These are phyloP conservation scores for Lodderomyces parapsilosis DNA, from an alignment of 1,139 yeast genomes.

Conservation along the genomic window DNA sequence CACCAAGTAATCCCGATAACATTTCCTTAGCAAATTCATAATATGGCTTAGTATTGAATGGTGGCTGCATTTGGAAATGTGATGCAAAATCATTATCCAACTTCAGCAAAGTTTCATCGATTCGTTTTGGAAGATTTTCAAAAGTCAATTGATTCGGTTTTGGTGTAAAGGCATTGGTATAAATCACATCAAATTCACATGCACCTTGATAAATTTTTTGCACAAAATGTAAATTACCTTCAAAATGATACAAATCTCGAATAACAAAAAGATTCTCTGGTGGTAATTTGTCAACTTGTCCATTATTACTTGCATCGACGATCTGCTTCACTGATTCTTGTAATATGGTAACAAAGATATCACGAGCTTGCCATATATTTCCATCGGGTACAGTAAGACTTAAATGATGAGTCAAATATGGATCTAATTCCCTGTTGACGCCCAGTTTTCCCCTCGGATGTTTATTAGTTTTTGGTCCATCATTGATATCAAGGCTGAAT, in stretches of 20 bases:
- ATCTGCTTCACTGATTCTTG: slow-evolving; percentile 65
- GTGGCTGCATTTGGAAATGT: slow-evolving; percentile 54
- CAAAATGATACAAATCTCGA: slow-evolving; percentile 58
- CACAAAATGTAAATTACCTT: slow-evolving; percentile 76
- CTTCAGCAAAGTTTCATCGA: slow-evolving; percentile 33
- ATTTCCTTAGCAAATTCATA: slow-evolving; percentile 70
- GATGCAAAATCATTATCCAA: slow-evolving; percentile 57
- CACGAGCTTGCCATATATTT: slow-evolving; percentile 77
- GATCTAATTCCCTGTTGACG: slow-evolving; percentile 41
- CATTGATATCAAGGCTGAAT: slow-evolving; percentile 51
- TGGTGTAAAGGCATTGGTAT: slow-evolving; percentile 47
- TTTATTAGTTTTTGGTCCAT: slow-evolving; percentile 44
- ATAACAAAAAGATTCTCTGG: slow-evolving; percentile 54
- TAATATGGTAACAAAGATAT: slow-evolving; percentile 66
- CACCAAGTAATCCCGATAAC: slow-evolving; percentile 83
- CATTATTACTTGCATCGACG: slow-evolving; percentile 30
- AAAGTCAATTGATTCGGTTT: slow-evolving; percentile 39
- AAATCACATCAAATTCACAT: slow-evolving; percentile 76
- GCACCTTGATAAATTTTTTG: slow-evolving; percentile 74
- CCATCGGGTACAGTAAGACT: slow-evolving; percentile 72
- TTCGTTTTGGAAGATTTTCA: slow-evolving; percentile 38
- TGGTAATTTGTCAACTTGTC: slow-evolving; percentile 32
- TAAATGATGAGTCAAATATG: slow-evolving; percentile 59
- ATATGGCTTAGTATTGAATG: slow-evolving; percentile 50
- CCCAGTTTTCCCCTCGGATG: slow-evolving; percentile 36